These are phyloP conservation scores for Mucor saturninus DNA, from an alignment of 371 early-diverging fungal genomes.

Conservation along the genomic window DNA sequence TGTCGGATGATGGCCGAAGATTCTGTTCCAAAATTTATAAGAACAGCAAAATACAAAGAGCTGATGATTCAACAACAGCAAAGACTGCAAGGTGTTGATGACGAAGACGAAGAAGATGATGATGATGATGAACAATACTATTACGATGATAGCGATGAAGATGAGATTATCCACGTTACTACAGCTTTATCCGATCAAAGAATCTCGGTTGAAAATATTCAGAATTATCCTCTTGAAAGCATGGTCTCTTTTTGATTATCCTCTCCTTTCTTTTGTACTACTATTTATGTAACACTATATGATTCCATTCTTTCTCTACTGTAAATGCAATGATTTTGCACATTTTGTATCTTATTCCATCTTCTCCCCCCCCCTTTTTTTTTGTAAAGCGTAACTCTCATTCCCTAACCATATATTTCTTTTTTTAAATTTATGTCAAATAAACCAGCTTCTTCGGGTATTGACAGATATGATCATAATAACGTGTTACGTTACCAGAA, in stretches of 20 bases:
- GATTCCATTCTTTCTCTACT: not conserved
- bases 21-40: conserved; percentile 77
- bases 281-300: not conserved
- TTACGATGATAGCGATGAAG: not conserved
- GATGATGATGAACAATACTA: not conserved
- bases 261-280: not conserved
- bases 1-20: conserved; percentile 79
- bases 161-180: not conserved
- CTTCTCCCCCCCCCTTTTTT: not conserved
- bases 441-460: too few species aligned
- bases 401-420: not conserved
- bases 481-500: too few species aligned
- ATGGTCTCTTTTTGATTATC: not conserved
- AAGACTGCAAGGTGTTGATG: conserved; percentile 2
- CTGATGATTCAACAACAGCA: conserved; percentile 21
- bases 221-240: not conserved
- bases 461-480: too few species aligned
- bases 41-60: conserved; percentile 63
- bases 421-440: too few species aligned
- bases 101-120: conserved; percentile 15
- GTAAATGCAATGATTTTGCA: not conserved
- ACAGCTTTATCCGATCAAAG: conserved; percentile 17
- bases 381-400: not conserved
- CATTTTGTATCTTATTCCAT: not conserved
- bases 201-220: conserved; percentile 6